Evolutionary conservation across 2,329 filamentous ascomycete genomes (phyloP), one percentile per base, ranked within the genome.

Genomic region (Hysterium pulicare): DNA sequence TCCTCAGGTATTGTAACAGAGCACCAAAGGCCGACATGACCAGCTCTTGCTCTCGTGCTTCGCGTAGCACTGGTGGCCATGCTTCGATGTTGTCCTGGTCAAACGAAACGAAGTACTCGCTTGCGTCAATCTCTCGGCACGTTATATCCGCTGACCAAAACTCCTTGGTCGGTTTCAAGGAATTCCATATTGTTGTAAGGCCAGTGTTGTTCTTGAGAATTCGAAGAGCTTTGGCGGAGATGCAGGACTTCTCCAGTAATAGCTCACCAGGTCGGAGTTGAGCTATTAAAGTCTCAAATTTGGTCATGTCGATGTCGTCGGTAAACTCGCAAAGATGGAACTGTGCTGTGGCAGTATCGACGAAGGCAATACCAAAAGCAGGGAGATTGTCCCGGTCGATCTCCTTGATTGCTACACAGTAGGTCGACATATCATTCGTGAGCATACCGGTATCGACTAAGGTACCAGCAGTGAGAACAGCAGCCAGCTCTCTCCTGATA

Each of bases 381-480:
- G 93, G 90, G 21, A 82, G 73, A 40, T 83, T 86, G 47, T 93
- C 82, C 1, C 81, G 72, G 9, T 86, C 73, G 1, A 68, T 66
- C 50, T 77, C 73, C 49, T 98, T 98, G 70, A 98, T 93, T 2
- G 93, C 87, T 40, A 93, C 89, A 63, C 93, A 98, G 67, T 89
- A 97, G 0, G 90, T 95, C 2, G 93, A 88, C 85, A 95, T 95
- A 65, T 98, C 93, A 59, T 95, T 89, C 64, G 97, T 91, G 31
- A 98, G 79, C 93, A 98, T 98, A 52, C 87, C 84, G 13, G 89
- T 90, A 47, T 98, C 93, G 4, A 98, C 91, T 1, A 98, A 78
- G 0, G 93, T 98, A 23, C 93, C 93, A 5, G 84, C 83, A 0
- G 93, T 98, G 21, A 98, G 76, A 10, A 98, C 89, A 55, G 89